Conservation (phyloP, 106 monocot genomes). For the Hemerocallis citrina region DNA sequence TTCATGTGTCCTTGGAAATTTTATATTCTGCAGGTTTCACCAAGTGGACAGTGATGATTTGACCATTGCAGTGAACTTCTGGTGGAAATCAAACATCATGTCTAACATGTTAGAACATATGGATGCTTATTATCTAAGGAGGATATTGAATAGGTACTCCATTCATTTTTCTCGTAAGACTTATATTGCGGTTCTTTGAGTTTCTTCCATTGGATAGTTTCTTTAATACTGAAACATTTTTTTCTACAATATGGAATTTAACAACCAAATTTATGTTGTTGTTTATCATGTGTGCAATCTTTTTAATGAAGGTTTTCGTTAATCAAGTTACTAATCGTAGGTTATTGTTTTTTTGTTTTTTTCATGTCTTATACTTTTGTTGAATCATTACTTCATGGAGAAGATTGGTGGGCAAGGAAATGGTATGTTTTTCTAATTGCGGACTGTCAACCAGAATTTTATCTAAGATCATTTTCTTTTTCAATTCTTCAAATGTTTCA, state of each 20-base stretch:
- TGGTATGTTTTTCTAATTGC: conserved; percentile 36
- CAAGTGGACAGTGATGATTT: conserved; percentile 96
- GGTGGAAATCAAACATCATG: conserved; percentile 87
- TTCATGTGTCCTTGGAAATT: not conserved
- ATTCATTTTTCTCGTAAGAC: not conserved
- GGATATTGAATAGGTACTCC: conserved; percentile 73
- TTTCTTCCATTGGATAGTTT: not conserved
- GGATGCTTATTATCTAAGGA: conserved; percentile 92
- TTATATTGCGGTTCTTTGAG: not conserved
- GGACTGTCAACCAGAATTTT: not conserved
- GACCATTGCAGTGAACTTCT: conserved; percentile 89
- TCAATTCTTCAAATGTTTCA: not conserved
- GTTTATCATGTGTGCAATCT: not conserved
- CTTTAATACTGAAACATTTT: not conserved
- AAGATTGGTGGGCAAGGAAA: conserved; percentile 86
- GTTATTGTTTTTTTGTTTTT: conserved; percentile 4
- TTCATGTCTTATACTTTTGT: conserved; percentile 3
- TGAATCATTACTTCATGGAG: conserved; percentile 16
- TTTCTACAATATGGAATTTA: not conserved
- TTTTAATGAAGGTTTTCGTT: not conserved
- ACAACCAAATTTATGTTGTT: not conserved
- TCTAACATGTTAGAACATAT: conserved; percentile 80
- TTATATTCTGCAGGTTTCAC: conserved; percentile 62
- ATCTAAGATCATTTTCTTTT: not conserved
- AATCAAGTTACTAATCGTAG: conserved; percentile 2